phyloP scores from a whole-genome alignment of 1,284 basidiomycete species.

The Trametes hirsuta region DNA sequence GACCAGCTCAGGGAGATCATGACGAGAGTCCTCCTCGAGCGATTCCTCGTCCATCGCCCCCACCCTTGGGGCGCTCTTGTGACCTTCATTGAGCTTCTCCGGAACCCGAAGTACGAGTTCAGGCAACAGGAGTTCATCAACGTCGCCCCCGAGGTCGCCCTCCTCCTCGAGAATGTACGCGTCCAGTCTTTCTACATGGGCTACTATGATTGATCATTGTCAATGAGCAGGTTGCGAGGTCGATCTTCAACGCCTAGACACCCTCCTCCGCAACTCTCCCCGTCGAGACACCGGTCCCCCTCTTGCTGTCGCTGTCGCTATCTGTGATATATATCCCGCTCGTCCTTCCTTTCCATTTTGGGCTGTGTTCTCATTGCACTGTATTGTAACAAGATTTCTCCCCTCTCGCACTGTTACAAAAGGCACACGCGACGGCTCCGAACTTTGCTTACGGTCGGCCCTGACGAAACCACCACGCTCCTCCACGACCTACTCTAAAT shows the following conservation, averaged over 20 bases:
- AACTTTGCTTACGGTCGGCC: conserved; percentile 50
- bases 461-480: conserved; percentile 38
- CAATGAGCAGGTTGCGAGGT: conserved; percentile 65
- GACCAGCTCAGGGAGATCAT: conserved; percentile 89
- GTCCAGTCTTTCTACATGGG: neutral
- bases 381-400: conserved; percentile 74
- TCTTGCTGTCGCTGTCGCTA: conserved; percentile 58
- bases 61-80: conserved; percentile 97
- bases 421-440: conserved; percentile 50
- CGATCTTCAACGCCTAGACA: conserved; percentile 74
- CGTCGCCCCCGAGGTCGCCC: conserved; percentile 79
- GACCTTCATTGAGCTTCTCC: conserved; percentile 91
- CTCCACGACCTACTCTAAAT: conserved; percentile 39
- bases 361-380: conserved; percentile 51
- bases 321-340: conserved; percentile 60
- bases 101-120: conserved; percentile 84
- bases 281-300: conserved; percentile 15
- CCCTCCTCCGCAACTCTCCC: conserved; percentile 27
- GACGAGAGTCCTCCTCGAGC: conserved; percentile 89
- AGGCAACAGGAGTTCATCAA: conserved; percentile 85
- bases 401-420: conserved; percentile 50
- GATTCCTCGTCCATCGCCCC: conserved; percentile 91
- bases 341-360: conserved; percentile 38
- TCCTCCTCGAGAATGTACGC: conserved; percentile 80
- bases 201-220: neutral